These are phyloP conservation scores for Stagonosporopsis tanaceti DNA, from an alignment of 2,329 filamentous ascomycete genomes.

Conservation along the genomic window DNA sequence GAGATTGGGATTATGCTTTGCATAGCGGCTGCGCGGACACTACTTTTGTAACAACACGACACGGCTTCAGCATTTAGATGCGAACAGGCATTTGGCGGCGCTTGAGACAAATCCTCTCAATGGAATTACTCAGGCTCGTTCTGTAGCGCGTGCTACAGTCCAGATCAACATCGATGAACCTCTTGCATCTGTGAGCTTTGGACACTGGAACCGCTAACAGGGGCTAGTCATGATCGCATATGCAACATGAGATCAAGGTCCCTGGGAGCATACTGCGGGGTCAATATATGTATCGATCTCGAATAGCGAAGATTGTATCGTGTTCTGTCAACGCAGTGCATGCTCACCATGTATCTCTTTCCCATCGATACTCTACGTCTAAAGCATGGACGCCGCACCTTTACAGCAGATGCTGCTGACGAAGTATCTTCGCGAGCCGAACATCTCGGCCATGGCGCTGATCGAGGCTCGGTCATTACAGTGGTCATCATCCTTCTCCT, in stretches of 20 bases:
- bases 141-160: not conserved
- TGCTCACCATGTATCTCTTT: not conserved
- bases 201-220: not conserved
- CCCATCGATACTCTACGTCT: not conserved
- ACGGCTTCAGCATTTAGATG: constrained; percentile 11
- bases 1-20: not conserved
- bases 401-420: not conserved
- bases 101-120: constrained; percentile 8
- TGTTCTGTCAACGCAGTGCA: not conserved
- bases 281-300: not conserved
- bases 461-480: constrained; percentile 3
- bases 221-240: constrained; percentile 2
- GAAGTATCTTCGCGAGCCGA: not conserved
- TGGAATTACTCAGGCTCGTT: not conserved
- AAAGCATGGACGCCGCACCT: not conserved
- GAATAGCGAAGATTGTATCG: not conserved
- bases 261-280: not conserved
- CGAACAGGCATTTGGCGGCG: constrained; percentile 24
- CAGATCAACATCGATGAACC: not conserved
- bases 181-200: not conserved
- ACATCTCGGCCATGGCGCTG: not conserved
- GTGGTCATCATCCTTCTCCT: constrained; percentile 1
- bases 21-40: constrained; percentile 4
- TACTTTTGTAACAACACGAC: constrained; percentile 3
- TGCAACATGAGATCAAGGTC: constrained; percentile 12